Evolutionary conservation across 352 stramenopile species (phyloP).

Genomic region (Phytophthora pluvialis): DNA sequence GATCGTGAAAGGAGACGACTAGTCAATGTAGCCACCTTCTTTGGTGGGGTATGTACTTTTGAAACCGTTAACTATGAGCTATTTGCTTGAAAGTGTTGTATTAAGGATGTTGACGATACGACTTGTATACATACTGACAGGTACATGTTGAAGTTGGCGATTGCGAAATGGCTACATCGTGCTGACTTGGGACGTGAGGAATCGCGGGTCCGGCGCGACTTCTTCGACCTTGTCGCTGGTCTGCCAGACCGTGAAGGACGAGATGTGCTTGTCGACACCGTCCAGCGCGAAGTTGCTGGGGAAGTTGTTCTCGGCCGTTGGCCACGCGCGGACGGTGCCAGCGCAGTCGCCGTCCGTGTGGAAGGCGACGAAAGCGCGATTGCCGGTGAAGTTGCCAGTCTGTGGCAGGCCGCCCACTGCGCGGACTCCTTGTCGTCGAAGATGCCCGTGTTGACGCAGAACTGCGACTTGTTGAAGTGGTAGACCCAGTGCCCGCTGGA

Average conservation of each 20-base stretch:
- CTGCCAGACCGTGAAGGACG: constrained; percentile 6
- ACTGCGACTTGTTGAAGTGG: constrained; percentile 2
- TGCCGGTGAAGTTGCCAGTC: not conserved
- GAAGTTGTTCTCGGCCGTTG: constrained; percentile 1
- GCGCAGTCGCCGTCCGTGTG: not conserved
- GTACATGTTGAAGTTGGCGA: constrained; percentile 1
- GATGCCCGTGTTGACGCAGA: constrained; percentile 1
- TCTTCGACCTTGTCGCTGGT: not conserved
- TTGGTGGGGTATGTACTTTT: not conserved
- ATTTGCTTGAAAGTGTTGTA: not conserved
- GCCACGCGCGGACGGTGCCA: not conserved
- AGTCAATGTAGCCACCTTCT: not conserved
- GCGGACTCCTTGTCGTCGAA: constrained; percentile 6
- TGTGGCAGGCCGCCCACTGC: not conserved
- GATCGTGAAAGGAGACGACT: constrained; percentile 7
- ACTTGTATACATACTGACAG: not conserved
- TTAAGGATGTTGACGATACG: not conserved
- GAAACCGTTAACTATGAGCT: too few species aligned
- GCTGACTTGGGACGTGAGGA: not conserved
- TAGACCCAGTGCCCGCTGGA: constrained; percentile 2
- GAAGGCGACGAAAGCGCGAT: not conserved
- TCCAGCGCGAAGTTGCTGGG: not conserved
- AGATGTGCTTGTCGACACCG: constrained; percentile 3
- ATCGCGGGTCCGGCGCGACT: not conserved
- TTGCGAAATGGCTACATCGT: not conserved